Conservation (phyloP, 306 rosid species). For the Lupinus albus region DNA sequence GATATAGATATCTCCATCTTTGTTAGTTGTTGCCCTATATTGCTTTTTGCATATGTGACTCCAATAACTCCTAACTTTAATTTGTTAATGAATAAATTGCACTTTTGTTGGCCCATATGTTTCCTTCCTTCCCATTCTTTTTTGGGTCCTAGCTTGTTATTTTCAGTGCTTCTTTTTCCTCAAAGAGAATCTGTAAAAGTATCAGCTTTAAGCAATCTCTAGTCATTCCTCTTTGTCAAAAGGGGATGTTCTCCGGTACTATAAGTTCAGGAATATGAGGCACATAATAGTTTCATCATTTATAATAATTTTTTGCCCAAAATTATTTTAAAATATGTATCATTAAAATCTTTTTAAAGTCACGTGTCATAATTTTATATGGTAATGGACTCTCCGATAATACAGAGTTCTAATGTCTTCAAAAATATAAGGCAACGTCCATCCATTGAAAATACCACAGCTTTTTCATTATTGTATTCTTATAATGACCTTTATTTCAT, state of each 20-base stretch:
- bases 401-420: too few relatives aligned
- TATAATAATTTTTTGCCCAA: too few relatives aligned
- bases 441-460: constrained; percentile 51
- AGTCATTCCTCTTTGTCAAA: constrained; percentile 31
- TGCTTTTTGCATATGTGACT: constrained; percentile 30
- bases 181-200: constrained; percentile 46
- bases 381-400: too few relatives aligned
- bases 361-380: too few relatives aligned
- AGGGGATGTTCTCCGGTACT: too few relatives aligned
- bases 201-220: constrained; percentile 42
- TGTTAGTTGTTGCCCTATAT: constrained; percentile 14
- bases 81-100: neutral
- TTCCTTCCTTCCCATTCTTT: constrained; percentile 1
- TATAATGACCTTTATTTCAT: constrained; percentile 59
- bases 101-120: constrained; percentile 34
- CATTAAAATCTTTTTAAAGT: too few relatives aligned
- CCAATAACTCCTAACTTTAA: constrained; percentile 35
- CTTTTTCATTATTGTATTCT: constrained; percentile 53
- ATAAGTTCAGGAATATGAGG: too few relatives aligned
- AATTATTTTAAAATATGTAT: too few relatives aligned
- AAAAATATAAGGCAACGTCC: too few relatives aligned
- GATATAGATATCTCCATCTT: constrained; percentile 35
- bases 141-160: neutral
- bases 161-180: constrained; percentile 38
- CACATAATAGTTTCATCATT: too few relatives aligned